Evolutionary conservation across 768 basidiomycete genomes (phyloP), one percentile per base, ranked within the genome.

Genomic region (Hortiboletus campestris): DNA sequence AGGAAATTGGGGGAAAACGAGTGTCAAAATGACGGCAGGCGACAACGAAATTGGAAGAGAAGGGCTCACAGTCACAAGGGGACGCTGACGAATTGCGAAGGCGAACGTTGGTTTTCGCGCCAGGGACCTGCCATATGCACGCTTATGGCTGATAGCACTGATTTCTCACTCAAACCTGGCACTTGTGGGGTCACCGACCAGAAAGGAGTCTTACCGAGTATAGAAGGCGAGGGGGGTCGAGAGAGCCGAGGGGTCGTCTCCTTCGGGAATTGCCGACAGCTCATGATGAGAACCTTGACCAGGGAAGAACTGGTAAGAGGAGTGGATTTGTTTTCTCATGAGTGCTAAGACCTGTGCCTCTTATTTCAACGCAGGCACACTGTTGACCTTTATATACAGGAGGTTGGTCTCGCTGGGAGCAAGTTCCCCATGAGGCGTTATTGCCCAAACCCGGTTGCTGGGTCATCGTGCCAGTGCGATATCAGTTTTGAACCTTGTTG

Each of bases 21-120:
- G 52, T 51, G 53, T 49, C 22, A 31, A 25, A 40, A 57, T 63
- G 35, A 68, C 60, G 61, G 61, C 60, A 67, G 49, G 13, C 13
- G 39, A 29, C 35, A 55, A 59, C 59, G 22, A 46, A 61, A 61
- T 49, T 42, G 55, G 51, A 49, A 53, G 29, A 54, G 10, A 32
- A 29, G 31, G 16, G 42, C 65, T 62, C 51, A 54, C 57, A 46
- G 51, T 51, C 20, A 45, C 43, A 25, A 42, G 46, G 45, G 49
- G 53, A 17, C 35, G 32, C 55, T 61, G 50, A 40, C 67, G 53
- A 67, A 66, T 68, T 60, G 51, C 45, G 44, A 43, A 46, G 51
- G 56, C 65, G 58, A 67, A 68, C 67, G 67, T 69, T 69, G 65
- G 56, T 44, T 7, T 49, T 20, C 19, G 53, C 55, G 50, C 58